phyloP scores from a whole-genome alignment of 108 stramenopile species.

The Nannochloropsis salina region DNA sequence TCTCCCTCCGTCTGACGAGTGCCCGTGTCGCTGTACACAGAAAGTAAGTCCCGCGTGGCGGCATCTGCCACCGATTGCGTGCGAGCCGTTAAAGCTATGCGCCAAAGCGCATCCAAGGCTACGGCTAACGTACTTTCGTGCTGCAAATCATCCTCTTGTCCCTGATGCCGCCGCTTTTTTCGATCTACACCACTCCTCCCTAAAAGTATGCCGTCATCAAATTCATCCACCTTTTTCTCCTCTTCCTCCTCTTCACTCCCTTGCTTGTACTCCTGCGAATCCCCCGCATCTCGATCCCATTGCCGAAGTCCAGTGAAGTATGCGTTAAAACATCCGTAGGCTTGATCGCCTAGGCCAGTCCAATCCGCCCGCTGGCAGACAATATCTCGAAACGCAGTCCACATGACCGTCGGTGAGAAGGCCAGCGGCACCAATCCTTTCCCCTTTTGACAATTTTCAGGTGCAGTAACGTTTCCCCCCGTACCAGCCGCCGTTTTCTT shows the following conservation, averaged over 20 bases:
- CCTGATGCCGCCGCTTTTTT: not conserved
- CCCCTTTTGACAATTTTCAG: no score
- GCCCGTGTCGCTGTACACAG: constrained; percentile 20
- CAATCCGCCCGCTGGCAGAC: constrained; percentile 49
- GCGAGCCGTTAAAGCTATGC: constrained; percentile 41
- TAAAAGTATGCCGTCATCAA: not conserved
- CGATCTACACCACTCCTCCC: not conserved
- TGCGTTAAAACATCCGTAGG: constrained; percentile 53
- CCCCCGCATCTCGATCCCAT: not conserved
- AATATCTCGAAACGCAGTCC: constrained; percentile 35
- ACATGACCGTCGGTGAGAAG: constrained; percentile 20
- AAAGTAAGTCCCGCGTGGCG: constrained; percentile 39
- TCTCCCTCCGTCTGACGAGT: not conserved
- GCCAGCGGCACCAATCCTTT: not conserved
- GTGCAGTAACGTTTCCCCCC: not conserved
- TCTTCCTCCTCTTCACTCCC: constrained; percentile 34
- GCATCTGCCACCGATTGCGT: constrained; percentile 46
- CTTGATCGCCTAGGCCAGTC: constrained; percentile 43
- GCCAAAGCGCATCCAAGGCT: constrained; percentile 51
- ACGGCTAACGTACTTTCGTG: not conserved
- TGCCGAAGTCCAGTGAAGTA: constrained; percentile 44
- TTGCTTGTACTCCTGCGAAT: not conserved
- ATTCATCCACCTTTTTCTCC: not conserved
- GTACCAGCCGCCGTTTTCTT: no score
- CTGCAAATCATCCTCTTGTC: not conserved